phyloP scores from a whole-genome alignment of 2,329 filamentous ascomycete species.

The Cytospora schulzeri region DNA sequence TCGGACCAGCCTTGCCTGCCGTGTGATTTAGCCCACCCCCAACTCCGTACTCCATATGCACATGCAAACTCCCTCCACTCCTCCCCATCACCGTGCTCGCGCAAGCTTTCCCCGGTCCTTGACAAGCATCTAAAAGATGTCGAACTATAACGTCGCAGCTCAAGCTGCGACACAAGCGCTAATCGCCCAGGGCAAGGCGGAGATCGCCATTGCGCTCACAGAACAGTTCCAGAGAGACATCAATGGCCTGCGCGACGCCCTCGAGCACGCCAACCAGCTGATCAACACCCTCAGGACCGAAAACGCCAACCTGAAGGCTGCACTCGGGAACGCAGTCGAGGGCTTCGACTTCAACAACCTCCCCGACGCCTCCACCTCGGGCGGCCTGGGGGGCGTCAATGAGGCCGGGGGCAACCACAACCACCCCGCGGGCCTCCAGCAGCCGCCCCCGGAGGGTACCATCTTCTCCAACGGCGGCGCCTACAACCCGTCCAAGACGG shows the following conservation, averaged over 20 bases:
- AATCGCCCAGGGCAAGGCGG: constrained; percentile 24
- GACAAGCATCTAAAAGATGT: background rate
- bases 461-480: constrained; percentile 26
- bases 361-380: constrained; percentile 7
- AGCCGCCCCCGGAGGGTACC: constrained; percentile 25
- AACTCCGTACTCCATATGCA: background rate
- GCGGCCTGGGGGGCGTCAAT: background rate
- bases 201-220: constrained; percentile 22
- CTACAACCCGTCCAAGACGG: constrained; percentile 12
- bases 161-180: background rate
- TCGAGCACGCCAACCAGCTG: constrained; percentile 20
- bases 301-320: constrained; percentile 21
- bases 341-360: constrained; percentile 17
- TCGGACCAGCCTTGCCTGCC: background rate
- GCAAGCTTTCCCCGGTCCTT: background rate
- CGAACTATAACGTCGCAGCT: background rate
- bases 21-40: background rate
- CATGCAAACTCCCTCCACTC: background rate
- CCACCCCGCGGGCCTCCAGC: constrained; percentile 15
- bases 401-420: background rate
- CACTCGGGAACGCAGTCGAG: constrained; percentile 9
- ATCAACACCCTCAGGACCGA: constrained; percentile 20
- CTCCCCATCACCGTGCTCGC: background rate
- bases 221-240: constrained; percentile 26
- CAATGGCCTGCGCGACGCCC: constrained; percentile 24